Evolutionary conservation across 2,329 filamentous ascomycete species (phyloP), one percentile per base, ranked within the genome.

Genomic region (Diaporthe capsici): DNA sequence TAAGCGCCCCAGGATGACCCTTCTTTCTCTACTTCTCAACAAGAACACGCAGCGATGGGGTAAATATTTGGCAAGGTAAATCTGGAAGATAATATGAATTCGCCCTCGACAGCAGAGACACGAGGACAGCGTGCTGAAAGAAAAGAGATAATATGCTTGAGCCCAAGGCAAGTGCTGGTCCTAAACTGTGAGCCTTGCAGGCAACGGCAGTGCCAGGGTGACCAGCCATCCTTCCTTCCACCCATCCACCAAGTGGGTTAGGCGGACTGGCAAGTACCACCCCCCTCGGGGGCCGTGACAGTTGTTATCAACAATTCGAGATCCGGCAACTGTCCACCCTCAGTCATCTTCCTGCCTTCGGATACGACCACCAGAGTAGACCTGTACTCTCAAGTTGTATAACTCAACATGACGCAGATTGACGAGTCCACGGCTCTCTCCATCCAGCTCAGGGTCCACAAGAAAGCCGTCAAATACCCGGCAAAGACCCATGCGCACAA

Each of bases 401-500:
- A 25, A 7, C 8, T 20, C 71, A 49, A 57, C 22, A 73, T 73
- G 71, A 57, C 71, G 37, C 47, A 57, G n/a, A 73, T 73, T 12
- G 47, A 73, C 25, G 58, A 73, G 49, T 47, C 71, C n/a, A 22
- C 28, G 4, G 3, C 13, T 47, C 58, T 61, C n/a, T 49, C 58
- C 20, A 63, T 53, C 22, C 55, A 34, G 63, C 31, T 47, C 39
- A 22, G 53, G 67, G 51, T 68, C 9, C 60, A 55, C 47, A 44
- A 39, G 58, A 70, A 37, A 72, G 70, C 65, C 76, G 28, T 73
- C 67, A 28, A 22, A 34, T 70, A 15, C 67, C 20, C 77, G 91
- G 90, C 89, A 74, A 91, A 90, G 80, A 82, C 85, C 57, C 90
- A 92, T 79, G 90, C 89, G n/a, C 85, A 86, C 76, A 91, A 89